These are phyloP conservation scores for Zizania latifolia DNA, from an alignment of 176 grass and related monocot species.

Conservation along the genomic window DNA sequence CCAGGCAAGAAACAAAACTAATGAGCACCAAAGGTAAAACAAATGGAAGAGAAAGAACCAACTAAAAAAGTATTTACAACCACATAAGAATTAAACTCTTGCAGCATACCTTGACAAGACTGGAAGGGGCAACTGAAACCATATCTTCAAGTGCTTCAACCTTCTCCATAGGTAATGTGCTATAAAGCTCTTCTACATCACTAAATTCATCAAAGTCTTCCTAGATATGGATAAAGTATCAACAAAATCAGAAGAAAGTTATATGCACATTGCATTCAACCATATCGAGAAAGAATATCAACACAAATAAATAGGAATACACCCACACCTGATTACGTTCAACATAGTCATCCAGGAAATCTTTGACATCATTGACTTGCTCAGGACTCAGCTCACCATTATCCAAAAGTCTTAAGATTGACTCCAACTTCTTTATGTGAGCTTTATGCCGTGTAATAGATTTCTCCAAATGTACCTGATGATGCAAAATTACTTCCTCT, in stretches of 20 bases:
- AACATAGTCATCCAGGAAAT: slow-evolving; percentile 98
- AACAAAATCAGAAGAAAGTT: slow-evolving; percentile 14
- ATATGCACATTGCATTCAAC: background rate
- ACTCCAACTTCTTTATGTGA: slow-evolving; percentile 97
- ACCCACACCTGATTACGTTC: slow-evolving; percentile 81
- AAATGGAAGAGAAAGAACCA: background rate
- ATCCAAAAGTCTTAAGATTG: slow-evolving; percentile 93
- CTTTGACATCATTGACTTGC: slow-evolving; percentile 96
- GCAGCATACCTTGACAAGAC: slow-evolving; percentile 75
- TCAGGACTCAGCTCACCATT: slow-evolving; percentile 98
- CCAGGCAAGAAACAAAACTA: slow-evolving; percentile 37
- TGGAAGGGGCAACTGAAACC: slow-evolving; percentile 92
- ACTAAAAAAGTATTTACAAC: background rate
- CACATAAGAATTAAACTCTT: background rate
- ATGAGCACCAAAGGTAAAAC: background rate
- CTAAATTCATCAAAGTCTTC: slow-evolving; percentile 99
- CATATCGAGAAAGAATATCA: slow-evolving; percentile 10
- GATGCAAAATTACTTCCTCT: slow-evolving; percentile 25
- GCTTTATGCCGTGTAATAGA: slow-evolving; percentile 92
- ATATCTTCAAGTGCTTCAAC: slow-evolving; percentile 99
- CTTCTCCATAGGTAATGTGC: slow-evolving; percentile 81
- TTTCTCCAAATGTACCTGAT: slow-evolving; percentile 89
- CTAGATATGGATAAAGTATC: slow-evolving; percentile 42
- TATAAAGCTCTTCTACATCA: slow-evolving; percentile 91
- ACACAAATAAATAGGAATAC: slow-evolving; percentile 14